phyloP scores from a whole-genome alignment of 2,329 filamentous ascomycete species.

The Talaromyces sp. region DNA sequence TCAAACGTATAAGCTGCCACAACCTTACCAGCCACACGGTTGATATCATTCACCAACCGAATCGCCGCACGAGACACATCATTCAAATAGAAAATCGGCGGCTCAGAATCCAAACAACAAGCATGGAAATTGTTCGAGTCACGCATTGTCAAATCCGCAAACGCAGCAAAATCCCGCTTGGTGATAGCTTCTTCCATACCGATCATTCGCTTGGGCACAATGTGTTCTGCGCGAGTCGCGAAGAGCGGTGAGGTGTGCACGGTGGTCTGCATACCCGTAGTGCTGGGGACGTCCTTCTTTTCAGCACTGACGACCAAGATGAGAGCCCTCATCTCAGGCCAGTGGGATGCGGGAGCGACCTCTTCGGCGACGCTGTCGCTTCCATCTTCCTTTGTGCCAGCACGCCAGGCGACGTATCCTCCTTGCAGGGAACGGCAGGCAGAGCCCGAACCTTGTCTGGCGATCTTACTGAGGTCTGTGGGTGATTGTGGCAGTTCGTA shows the following conservation, averaged over 20 bases:
- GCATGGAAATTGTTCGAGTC: slow-evolving; percentile 98
- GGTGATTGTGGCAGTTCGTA: slow-evolving; percentile 81
- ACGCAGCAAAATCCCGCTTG: slow-evolving; percentile 75
- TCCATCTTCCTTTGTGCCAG: slow-evolving; percentile 71
- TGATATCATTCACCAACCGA: slow-evolving; percentile 83
- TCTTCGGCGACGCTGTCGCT: slow-evolving; percentile 84
- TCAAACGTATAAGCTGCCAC: slow-evolving; percentile 97
- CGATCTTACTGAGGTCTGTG: slow-evolving; percentile 80
- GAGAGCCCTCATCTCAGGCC: slow-evolving; percentile 90
- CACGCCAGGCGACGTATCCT: slow-evolving; percentile 93
- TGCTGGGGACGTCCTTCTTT: slow-evolving; percentile 93
- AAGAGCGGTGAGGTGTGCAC: slow-evolving; percentile 90
- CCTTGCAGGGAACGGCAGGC: slow-evolving; percentile 92
- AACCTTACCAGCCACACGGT: slow-evolving; percentile 70
- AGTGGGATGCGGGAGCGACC: slow-evolving; percentile 83
- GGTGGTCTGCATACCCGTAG: slow-evolving; percentile 94
- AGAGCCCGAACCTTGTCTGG: slow-evolving; percentile 89
- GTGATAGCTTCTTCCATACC: slow-evolving; percentile 79
- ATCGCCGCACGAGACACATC: slow-evolving; percentile 86
- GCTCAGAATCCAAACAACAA: slow-evolving; percentile 88
- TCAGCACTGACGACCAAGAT: slow-evolving; percentile 88
- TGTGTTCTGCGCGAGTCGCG: slow-evolving; percentile 65
- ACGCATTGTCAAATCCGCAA: slow-evolving; percentile 89
- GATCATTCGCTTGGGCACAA: slow-evolving; percentile 80
- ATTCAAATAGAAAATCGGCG: slow-evolving; percentile 98